Evolutionary conservation across 2,329 filamentous ascomycete species (phyloP).

Genomic region (Metarhizium album): DNA sequence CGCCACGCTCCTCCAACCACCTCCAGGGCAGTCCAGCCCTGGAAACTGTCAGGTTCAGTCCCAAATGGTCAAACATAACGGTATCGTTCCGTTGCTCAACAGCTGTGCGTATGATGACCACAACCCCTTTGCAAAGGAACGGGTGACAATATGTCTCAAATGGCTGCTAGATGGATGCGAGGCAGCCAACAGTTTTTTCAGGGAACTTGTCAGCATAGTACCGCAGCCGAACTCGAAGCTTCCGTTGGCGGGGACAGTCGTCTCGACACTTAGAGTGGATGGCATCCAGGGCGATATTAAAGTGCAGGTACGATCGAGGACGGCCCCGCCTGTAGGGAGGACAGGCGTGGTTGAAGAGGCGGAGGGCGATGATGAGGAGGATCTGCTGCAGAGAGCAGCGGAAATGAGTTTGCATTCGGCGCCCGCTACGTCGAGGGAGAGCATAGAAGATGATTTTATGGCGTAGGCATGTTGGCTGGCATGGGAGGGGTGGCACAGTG

Average conservation of each 20-base stretch:
- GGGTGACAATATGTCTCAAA: conserved; percentile 80
- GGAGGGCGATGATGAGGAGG: conserved; percentile 1
- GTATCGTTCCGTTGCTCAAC: conserved; percentile 77
- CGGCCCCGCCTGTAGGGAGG: conserved; percentile 13
- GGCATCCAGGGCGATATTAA: conserved; percentile 46
- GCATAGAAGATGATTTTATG: conserved; percentile 36
- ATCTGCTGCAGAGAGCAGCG: conserved; percentile 33
- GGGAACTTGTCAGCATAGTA: conserved; percentile 44
- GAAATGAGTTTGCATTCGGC: conserved; percentile 26
- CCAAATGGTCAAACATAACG: conserved; percentile 75
- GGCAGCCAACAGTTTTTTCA: conserved; percentile 61
- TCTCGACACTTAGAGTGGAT: conserved; percentile 40
- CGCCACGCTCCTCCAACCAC: conserved; percentile 80
- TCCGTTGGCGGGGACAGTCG: conserved; percentile 22
- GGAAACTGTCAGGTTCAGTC: conserved; percentile 69
- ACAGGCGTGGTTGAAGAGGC: conserved; percentile 3
- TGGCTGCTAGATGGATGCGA: conserved; percentile 68
- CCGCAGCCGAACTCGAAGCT: conserved; percentile 28
- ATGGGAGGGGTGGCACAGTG: not conserved
- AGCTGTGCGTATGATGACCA: conserved; percentile 88
- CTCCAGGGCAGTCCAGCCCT: conserved; percentile 46
- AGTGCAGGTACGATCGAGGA: conserved; percentile 36
- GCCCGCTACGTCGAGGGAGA: conserved; percentile 10
- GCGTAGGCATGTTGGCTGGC: conserved; percentile 15
- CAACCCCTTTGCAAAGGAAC: conserved; percentile 89